Percentiles rank a stretch among this genome's conserved stretches.
These are phyloP conservation scores for Moesziomyces antarcticus DNA, from an alignment of 1,284 basidiomycete species.

Conservation along the genomic window DNA sequence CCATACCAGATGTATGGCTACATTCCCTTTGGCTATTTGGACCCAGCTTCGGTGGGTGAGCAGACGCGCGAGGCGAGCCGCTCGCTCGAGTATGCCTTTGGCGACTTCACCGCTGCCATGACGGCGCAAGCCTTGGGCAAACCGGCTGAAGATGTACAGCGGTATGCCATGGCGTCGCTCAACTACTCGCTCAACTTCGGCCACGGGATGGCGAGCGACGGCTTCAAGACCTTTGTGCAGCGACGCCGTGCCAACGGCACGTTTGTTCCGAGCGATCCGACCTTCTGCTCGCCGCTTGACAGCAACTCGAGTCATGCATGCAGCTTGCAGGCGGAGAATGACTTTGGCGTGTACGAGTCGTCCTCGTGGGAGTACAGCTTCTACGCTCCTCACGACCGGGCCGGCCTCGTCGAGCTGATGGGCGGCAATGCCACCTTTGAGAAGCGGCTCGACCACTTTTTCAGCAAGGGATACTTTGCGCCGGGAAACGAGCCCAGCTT, in stretches of 20 bases:
- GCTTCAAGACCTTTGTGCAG: slow-evolving; percentile 55
- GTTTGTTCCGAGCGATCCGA: slow-evolving; percentile 48
- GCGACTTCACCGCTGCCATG: slow-evolving; percentile 70
- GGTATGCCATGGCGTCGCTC: slow-evolving; percentile 35
- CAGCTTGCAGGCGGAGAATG: slow-evolving; percentile 53
- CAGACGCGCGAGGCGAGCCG: slow-evolving; percentile 58
- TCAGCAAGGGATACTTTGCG: slow-evolving; percentile 48
- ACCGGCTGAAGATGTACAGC: slow-evolving; percentile 17
- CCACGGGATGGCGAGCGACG: slow-evolving; percentile 27
- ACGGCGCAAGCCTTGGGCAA: slow-evolving; percentile 46
- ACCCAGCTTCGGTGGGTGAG: slow-evolving; percentile 49
- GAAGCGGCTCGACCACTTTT: slow-evolving; percentile 57
- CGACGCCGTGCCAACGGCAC: slow-evolving; percentile 51
- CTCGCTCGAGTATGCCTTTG: slow-evolving; percentile 67
- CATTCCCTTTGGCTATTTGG: slow-evolving; percentile 54
- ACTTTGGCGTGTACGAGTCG: slow-evolving; percentile 55
- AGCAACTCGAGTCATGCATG: slow-evolving; percentile 40
- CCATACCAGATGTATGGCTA: slow-evolving; percentile 53
- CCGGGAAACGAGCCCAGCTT: slow-evolving; percentile 62
- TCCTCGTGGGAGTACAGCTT: slow-evolving; percentile 58
- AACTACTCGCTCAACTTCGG: slow-evolving; percentile 61
- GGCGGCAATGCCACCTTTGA: slow-evolving; percentile 47
- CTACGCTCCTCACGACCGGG: slow-evolving; percentile 56
- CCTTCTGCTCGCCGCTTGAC: slow-evolving; percentile 54
- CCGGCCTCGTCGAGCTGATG: slow-evolving; percentile 54